Percentiles rank a stretch among this genome's conserved stretches.
Conservation (phyloP, 768 basidiomycete genomes). For the Russula ochroleuca region DNA sequence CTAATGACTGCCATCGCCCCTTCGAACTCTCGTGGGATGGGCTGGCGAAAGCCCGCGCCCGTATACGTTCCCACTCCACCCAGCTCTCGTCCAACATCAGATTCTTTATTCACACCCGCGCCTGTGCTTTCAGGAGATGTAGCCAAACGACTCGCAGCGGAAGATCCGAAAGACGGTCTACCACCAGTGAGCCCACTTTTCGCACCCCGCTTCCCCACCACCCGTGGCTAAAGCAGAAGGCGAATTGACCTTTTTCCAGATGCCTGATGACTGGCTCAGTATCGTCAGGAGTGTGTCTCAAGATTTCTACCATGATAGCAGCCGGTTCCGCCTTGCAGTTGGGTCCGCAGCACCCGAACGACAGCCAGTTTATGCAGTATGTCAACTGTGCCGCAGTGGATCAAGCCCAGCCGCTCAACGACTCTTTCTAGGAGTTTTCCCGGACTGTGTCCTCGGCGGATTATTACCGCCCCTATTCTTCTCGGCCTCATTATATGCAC, state of each 20-base stretch:
- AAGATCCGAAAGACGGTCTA: background rate
- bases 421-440: slow-evolving; percentile 1
- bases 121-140: background rate
- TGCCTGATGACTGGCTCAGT: slow-evolving; percentile 23
- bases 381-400: background rate
- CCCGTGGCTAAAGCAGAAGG: background rate
- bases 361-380: slow-evolving; percentile 5
- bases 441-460: slow-evolving; percentile 12
- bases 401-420: background rate
- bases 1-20: slow-evolving; percentile 20
- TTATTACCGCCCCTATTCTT: background rate
- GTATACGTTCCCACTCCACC: slow-evolving; percentile 26
- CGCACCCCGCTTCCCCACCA: background rate
- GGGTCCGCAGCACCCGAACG: background rate
- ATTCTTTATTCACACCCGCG: slow-evolving; percentile 17
- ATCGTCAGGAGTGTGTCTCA: slow-evolving; percentile 9
- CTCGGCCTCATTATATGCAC: slow-evolving; percentile 1
- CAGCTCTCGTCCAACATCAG: slow-evolving; percentile 18
- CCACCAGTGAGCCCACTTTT: slow-evolving; percentile 16
- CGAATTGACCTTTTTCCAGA: slow-evolving; percentile 4
- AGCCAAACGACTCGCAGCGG: background rate
- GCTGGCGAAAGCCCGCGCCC: slow-evolving; percentile 28
- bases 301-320: slow-evolving; percentile 7
- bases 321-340: background rate
- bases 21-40: slow-evolving; percentile 20